These are phyloP conservation scores for Maudiozyma pseudohumilis DNA, from an alignment of 805 yeast genomes.

Conservation along the genomic window DNA sequence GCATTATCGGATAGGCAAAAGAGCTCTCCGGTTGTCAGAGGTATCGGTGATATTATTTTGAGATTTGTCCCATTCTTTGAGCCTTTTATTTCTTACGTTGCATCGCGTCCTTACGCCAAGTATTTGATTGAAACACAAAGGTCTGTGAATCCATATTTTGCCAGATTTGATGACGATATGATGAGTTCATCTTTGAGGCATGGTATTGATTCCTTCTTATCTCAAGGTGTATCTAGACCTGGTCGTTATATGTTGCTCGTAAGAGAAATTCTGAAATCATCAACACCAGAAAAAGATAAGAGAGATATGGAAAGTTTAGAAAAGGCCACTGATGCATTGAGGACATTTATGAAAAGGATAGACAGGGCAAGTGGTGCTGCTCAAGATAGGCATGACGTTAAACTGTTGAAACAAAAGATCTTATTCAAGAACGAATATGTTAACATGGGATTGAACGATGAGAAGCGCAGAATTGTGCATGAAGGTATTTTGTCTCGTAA, in stretches of 20 bases:
- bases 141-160: slow-evolving; percentile 79
- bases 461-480: slow-evolving; percentile 55
- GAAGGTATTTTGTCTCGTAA: slow-evolving; percentile 30
- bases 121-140: slow-evolving; percentile 92
- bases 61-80: slow-evolving; percentile 81
- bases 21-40: slow-evolving; percentile 71
- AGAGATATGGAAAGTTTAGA: slow-evolving; percentile 40
- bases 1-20: slow-evolving; percentile 82
- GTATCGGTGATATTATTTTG: slow-evolving; percentile 78
- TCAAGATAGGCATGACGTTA: slow-evolving; percentile 82
- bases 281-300: slow-evolving; percentile 60
- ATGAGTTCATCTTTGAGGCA: slow-evolving; percentile 48
- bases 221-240: slow-evolving; percentile 92
- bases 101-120: slow-evolving; percentile 89
- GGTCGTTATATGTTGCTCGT: slow-evolving; percentile 86
- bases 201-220: slow-evolving; percentile 84
- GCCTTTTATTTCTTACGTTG: slow-evolving; percentile 88
- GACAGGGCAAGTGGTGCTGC: slow-evolving; percentile 89
- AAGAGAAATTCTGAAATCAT: slow-evolving; percentile 76
- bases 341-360: slow-evolving; percentile 58
- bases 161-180: slow-evolving; percentile 84
- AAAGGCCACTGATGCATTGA: slow-evolving; percentile 65
- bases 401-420: slow-evolving; percentile 75
- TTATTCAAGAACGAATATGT: slow-evolving; percentile 77
- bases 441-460: slow-evolving; percentile 76